phyloP scores from a whole-genome alignment of 1,139 yeast genomes.

The Lodderomyces theae region DNA sequence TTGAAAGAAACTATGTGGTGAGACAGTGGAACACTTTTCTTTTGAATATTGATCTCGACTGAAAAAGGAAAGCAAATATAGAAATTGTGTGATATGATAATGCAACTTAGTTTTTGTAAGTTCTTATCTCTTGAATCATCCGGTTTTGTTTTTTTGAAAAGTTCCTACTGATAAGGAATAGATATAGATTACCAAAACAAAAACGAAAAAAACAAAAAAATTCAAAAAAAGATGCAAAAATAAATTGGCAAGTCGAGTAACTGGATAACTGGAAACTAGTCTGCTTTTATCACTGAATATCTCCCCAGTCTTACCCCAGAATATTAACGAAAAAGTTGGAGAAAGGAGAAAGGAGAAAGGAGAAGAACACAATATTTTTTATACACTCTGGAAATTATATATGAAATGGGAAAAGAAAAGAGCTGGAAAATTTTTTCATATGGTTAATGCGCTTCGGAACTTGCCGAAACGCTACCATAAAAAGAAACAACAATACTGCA shows the following conservation, averaged over 20 bases:
- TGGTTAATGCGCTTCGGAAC: not conserved
- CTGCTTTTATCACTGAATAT: not conserved
- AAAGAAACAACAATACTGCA: not conserved
- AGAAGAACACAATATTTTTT: not conserved
- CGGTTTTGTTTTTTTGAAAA: not conserved
- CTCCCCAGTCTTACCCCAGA: not conserved
- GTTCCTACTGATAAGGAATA: not conserved
- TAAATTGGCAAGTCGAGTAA: too few relatives aligned
- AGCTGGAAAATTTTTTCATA: not conserved
- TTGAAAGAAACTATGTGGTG: not conserved
- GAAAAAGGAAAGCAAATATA: too few relatives aligned
- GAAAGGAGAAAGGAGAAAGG: not conserved
- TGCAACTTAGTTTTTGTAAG: not conserved
- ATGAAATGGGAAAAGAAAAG: slow-evolving; percentile 1
- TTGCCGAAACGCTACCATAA: slow-evolving; percentile 1
- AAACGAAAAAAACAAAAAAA: not conserved
- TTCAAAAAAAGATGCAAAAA: not conserved
- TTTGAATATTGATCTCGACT: not conserved
- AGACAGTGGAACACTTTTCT: not conserved
- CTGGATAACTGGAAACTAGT: too few relatives aligned
- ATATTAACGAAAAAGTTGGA: too few relatives aligned
- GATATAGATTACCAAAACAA: too few relatives aligned
- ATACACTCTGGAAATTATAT: too few relatives aligned
- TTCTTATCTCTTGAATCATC: not conserved
- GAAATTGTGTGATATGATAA: not conserved